phyloP scores from a whole-genome alignment of 164 flowering plant species.

The Tinospora cordifolia region DNA sequence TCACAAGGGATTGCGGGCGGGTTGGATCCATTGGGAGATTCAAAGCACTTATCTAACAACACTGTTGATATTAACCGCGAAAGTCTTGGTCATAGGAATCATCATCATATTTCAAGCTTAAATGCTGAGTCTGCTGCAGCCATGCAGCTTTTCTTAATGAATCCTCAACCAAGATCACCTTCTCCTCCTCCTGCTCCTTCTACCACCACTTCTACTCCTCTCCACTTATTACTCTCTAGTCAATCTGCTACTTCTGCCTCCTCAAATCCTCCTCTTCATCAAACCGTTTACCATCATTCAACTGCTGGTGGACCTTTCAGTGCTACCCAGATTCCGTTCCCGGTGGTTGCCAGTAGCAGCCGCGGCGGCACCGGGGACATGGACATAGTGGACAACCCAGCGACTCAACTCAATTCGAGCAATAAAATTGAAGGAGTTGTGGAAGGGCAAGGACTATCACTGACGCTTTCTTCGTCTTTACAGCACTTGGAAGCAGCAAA shows the following conservation, averaged over 20 bases:
- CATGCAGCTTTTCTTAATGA: conserved; percentile 94
- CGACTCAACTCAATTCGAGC: conserved; percentile 5
- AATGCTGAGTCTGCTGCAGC: conserved; percentile 71
- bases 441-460: conserved; percentile 60
- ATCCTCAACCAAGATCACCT: conserved; percentile 64
- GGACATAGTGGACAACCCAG: too few relatives aligned
- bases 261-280: conserved; percentile 14
- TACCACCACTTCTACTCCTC: conserved; percentile 24
- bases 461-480: conserved; percentile 61
- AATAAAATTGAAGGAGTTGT: conserved; percentile 34
- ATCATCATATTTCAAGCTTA: conserved; percentile 50
- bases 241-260: conserved; percentile 18
- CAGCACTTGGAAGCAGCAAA: conserved; percentile 65
- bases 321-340: not conserved
- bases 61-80: conserved; percentile 14
- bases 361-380: too few relatives aligned
- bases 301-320: conserved; percentile 1
- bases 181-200: conserved; percentile 21
- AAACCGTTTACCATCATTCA: conserved; percentile 28
- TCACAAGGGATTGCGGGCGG: conserved; percentile 23
- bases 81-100: conserved; percentile 4
- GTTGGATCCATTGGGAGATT: conserved; percentile 30
- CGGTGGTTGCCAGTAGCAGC: conserved; percentile 12
- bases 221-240: conserved; percentile 49
- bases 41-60: conserved; percentile 23